phyloP scores from a whole-genome alignment of 495 filamentous ascomycete species.

The Diplogelasinospora grovesii region DNA sequence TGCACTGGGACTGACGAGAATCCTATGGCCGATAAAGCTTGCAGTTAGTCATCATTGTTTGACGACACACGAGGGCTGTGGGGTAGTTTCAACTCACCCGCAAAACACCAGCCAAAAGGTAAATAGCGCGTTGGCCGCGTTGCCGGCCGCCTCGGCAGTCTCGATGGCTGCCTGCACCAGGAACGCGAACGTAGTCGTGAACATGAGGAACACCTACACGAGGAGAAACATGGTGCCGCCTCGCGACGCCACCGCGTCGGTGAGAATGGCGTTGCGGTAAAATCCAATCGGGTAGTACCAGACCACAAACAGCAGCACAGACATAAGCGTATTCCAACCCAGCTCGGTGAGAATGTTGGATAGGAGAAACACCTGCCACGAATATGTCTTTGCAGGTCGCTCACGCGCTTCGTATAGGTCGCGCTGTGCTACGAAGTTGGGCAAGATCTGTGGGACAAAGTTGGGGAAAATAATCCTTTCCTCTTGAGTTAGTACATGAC shows the following conservation, averaged over 20 bases:
- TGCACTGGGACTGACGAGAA: constrained; percentile 24
- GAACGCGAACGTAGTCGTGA: constrained; percentile 48
- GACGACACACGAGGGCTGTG: neutral
- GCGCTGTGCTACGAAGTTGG: constrained; percentile 58
- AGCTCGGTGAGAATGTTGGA: constrained; percentile 67
- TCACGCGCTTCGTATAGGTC: constrained; percentile 67
- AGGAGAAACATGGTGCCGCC: constrained; percentile 29
- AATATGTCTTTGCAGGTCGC: constrained; percentile 61
- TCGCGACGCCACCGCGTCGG: constrained; percentile 35
- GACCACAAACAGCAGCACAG: constrained; percentile 50
- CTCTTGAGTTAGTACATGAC: no score
- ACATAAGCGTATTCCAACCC: constrained; percentile 59
- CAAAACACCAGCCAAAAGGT: constrained; percentile 12
- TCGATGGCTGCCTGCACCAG: constrained; percentile 43
- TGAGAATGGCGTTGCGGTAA: constrained; percentile 50
- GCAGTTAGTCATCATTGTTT: no score
- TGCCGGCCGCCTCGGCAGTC: constrained; percentile 49
- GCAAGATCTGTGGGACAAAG: constrained; percentile 63
- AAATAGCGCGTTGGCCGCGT: constrained; percentile 49
- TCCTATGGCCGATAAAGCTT: no score
- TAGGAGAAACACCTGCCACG: constrained; percentile 65
- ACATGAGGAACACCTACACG: constrained; percentile 41
- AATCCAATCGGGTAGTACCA: constrained; percentile 64
- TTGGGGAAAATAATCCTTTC: constrained; percentile 57
- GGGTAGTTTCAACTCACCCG: constrained; percentile 29